phyloP scores from a whole-genome alignment of 768 basidiomycete genomes.

The Russula compacta region DNA sequence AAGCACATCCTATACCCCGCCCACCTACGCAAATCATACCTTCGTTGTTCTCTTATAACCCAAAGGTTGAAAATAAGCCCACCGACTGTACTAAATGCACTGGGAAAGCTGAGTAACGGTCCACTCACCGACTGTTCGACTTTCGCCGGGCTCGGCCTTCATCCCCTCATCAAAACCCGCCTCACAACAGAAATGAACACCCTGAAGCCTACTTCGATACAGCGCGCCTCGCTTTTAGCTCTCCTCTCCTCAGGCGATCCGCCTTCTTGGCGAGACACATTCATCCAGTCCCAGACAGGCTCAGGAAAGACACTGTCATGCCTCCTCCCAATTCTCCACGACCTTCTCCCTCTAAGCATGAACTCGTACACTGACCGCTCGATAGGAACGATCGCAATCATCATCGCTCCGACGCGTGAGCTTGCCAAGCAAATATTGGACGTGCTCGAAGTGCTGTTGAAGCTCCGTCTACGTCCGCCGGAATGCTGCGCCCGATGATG shows the following conservation, averaged over 20 bases:
- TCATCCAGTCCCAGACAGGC: constrained; percentile 95
- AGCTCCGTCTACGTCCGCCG: constrained; percentile 58
- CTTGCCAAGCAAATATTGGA: constrained; percentile 95
- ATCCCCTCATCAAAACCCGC: constrained; percentile 72
- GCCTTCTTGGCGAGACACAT: constrained; percentile 55
- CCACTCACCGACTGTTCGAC: constrained; percentile 66
- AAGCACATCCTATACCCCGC: constrained; percentile 4
- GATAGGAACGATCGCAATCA: constrained; percentile 89
- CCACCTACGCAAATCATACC: constrained; percentile 17
- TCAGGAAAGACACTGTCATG: constrained; percentile 92
- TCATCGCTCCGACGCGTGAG: constrained; percentile 93
- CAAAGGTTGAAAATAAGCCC: too few relatives aligned
- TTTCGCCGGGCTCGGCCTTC: constrained; percentile 75
- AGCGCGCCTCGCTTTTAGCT: constrained; percentile 57
- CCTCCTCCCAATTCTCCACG: constrained; percentile 90
- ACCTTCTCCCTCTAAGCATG: constrained; percentile 81
- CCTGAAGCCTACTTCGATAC: constrained; percentile 81
- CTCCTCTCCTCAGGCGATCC: constrained; percentile 44
- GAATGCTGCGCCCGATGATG: constrained; percentile 44
- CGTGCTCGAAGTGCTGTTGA: constrained; percentile 77
- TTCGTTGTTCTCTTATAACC: too few relatives aligned
- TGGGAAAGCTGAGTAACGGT: constrained; percentile 67
- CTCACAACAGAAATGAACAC: constrained; percentile 74
- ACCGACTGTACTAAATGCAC: constrained; percentile 23
- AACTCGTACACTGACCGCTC: constrained; percentile 92